These are phyloP conservation scores for Hypomontagnella monticulosa DNA, from an alignment of 495 filamentous ascomycete genomes.

Conservation along the genomic window DNA sequence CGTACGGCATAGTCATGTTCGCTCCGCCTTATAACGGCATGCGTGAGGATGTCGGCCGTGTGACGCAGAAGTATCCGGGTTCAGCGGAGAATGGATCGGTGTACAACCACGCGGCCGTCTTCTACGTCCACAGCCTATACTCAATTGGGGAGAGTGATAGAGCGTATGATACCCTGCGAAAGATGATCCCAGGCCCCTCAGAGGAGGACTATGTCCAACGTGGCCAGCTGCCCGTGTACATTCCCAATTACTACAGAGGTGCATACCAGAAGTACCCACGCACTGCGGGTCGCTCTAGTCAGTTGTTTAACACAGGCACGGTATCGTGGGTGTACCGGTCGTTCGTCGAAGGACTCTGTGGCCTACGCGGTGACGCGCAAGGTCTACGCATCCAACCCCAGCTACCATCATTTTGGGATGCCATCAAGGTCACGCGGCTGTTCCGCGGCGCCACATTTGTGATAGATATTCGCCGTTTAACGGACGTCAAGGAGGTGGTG, in stretches of 20 bases:
- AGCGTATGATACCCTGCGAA: conserved; percentile 59
- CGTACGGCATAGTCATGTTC: conserved; percentile 65
- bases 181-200: conserved; percentile 62
- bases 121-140: conserved; percentile 63
- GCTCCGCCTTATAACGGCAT: conserved; percentile 61
- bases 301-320: conserved; percentile 67
- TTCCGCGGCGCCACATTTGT: conserved; percentile 64
- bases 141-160: conserved; percentile 58
- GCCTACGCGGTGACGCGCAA: conserved; percentile 58
- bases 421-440: conserved; percentile 57
- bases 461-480: conserved; percentile 53
- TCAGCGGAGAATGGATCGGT: conserved; percentile 66
- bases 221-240: conserved; percentile 64
- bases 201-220: conserved; percentile 62
- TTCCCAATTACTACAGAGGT: conserved; percentile 67
- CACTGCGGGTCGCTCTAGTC: conserved; percentile 63
- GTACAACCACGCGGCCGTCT: conserved; percentile 65
- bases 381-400: conserved; percentile 60
- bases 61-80: conserved; percentile 66
- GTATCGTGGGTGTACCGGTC: conserved; percentile 65
- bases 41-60: conserved; percentile 67
- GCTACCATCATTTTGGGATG: conserved; percentile 58
- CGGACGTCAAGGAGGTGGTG: conserved; percentile 54
- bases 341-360: conserved; percentile 64
- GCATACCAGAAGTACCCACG: conserved; percentile 60